Evolutionary conservation across 192 early-diverging fungal species (phyloP).

Genomic region (Umbelopsis sp.): DNA sequence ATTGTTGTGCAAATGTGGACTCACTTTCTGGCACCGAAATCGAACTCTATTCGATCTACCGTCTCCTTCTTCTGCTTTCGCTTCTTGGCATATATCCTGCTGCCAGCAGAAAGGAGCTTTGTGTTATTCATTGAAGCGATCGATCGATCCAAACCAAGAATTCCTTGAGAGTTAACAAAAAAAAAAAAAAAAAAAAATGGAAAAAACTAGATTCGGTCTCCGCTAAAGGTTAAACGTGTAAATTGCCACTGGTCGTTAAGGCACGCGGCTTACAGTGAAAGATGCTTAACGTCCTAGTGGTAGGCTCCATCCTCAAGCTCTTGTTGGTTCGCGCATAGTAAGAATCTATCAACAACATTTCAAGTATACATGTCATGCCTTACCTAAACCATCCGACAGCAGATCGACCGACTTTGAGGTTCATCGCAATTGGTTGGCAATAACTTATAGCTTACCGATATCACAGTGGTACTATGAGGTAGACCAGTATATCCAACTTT

Average conservation of each 20-base stretch:
- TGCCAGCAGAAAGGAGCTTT: slow-evolving; percentile 58
- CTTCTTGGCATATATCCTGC: slow-evolving; percentile 68
- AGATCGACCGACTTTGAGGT: slow-evolving; percentile 99
- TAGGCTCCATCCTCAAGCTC: slow-evolving; percentile 50
- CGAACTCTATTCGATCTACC: slow-evolving; percentile 65
- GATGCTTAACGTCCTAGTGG: slow-evolving; percentile 35
- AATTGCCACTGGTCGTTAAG: neutral
- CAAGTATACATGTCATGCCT: neutral
- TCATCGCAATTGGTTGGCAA: slow-evolving; percentile 96
- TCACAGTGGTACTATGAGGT: slow-evolving; percentile 86
- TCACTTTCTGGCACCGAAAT: slow-evolving; percentile 62
- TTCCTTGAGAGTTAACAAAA: neutral
- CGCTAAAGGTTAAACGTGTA: neutral
- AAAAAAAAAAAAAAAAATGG: slow-evolving; percentile 10
- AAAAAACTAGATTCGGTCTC: neutral
- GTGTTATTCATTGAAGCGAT: slow-evolving; percentile 49
- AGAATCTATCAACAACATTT: slow-evolving; percentile 24
- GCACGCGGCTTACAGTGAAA: neutral
- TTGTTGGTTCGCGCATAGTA: slow-evolving; percentile 78
- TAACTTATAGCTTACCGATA: slow-evolving; percentile 84
- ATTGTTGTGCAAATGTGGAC: neutral
- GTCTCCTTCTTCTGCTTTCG: slow-evolving; percentile 64
- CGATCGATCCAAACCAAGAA: neutral
- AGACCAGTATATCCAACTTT: slow-evolving; percentile 4
- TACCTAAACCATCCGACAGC: slow-evolving; percentile 33